A percentile compares a stretch with the other conserved stretches of the same genome.
phyloP scores from a whole-genome alignment of 192 early-diverging fungal species.

The Backusella sp. region DNA sequence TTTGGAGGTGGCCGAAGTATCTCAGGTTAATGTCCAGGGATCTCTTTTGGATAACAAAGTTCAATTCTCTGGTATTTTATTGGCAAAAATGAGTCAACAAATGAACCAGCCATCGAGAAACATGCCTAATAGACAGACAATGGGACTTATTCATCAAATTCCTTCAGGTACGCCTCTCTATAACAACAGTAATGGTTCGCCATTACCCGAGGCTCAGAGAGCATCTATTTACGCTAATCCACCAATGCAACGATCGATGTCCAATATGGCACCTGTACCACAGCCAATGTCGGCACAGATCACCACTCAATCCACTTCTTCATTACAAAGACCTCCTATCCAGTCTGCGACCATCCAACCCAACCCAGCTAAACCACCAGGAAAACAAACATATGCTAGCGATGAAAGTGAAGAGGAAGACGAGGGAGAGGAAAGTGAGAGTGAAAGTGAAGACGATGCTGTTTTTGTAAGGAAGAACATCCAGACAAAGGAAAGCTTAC shows the following conservation, averaged over 20 bases:
- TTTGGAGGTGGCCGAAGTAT: conserved; percentile 26
- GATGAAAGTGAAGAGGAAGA: conserved; percentile 27
- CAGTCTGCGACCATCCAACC: background rate
- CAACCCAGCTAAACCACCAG: background rate
- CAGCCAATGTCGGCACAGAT: background rate
- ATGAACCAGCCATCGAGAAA: background rate
- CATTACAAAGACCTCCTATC: background rate
- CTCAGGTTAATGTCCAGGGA: background rate
- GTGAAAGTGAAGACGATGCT: conserved; percentile 21
- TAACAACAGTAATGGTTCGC: background rate
- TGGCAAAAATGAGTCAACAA: conserved; percentile 1
- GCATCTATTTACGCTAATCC: conserved; percentile 1
- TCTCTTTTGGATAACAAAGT: conserved; percentile 9
- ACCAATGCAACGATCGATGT: background rate
- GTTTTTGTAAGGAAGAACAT: background rate
- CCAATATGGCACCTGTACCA: background rate
- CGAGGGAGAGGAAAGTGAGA: conserved; percentile 16
- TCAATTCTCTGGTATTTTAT: background rate
- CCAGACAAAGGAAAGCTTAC: conserved; percentile 7
- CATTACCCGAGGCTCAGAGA: background rate
- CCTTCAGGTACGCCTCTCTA: conserved; percentile 3
- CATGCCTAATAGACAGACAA: conserved; percentile 1
- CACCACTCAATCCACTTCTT: conserved; percentile 6
- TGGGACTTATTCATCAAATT: conserved; percentile 7
- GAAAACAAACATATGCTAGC: conserved; percentile 24